Evolutionary conservation across 768 basidiomycete species (phyloP).

Genomic region (Cystofilobasidium capitatum): DNA sequence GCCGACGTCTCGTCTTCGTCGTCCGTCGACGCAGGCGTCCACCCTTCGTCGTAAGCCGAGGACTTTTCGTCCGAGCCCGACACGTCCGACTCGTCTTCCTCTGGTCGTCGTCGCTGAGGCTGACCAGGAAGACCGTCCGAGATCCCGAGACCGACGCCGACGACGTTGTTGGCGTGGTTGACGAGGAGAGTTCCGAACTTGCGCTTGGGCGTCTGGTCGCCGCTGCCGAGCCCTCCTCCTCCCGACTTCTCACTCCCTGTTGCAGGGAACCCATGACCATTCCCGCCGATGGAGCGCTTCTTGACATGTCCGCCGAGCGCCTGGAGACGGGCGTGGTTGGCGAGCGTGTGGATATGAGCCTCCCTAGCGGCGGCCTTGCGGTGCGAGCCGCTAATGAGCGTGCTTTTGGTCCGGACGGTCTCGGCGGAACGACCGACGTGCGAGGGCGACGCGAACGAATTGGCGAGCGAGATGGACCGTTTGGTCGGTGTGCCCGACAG

Average conservation of each 20-base stretch:
- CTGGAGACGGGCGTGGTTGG: not conserved
- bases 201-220: slow-evolving; percentile 1
- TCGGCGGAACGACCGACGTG: not conserved
- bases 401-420: not conserved
- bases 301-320: not conserved
- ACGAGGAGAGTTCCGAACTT: not conserved
- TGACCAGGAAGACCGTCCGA: not conserved
- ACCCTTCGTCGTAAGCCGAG: not conserved
- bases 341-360: slow-evolving; percentile 4
- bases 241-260: no score
- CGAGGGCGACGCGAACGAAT: not conserved
- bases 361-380: not conserved
- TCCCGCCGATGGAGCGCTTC: not conserved
- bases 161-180: not conserved
- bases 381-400: not conserved
- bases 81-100: not conserved
- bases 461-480: not conserved
- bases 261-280: no score
- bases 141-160: not conserved
- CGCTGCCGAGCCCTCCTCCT: no score
- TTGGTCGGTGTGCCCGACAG: not conserved
- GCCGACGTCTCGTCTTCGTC: slow-evolving; percentile 3
- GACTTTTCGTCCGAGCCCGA: not conserved
- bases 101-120: not conserved
- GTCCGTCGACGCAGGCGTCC: slow-evolving; percentile 4